phyloP scores from a whole-genome alignment of 140 eudicot genomes.

The Stevia rebaudiana region DNA sequence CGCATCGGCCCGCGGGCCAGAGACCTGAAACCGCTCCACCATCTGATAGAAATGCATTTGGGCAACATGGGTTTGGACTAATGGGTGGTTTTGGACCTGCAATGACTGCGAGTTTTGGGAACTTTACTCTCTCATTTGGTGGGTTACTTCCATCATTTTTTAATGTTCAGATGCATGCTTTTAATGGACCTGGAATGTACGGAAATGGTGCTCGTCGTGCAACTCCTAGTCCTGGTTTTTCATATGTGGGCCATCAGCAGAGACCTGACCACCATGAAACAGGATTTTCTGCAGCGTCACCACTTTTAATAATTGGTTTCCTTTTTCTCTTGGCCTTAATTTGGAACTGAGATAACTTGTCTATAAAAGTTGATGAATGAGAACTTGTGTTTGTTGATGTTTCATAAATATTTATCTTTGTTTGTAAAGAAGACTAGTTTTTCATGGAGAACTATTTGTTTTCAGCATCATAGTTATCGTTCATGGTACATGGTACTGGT shows the following conservation, averaged over 20 bases:
- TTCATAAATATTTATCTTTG: not conserved
- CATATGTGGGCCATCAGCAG: slow-evolving; percentile 39
- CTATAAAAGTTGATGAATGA: not conserved
- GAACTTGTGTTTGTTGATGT: not conserved
- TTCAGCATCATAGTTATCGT: not conserved
- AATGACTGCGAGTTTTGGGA: slow-evolving; percentile 62
- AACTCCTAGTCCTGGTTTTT: slow-evolving; percentile 17
- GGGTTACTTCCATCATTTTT: slow-evolving; percentile 67
- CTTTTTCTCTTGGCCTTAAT: slow-evolving; percentile 45
- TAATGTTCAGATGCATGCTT: slow-evolving; percentile 63
- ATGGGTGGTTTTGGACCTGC: slow-evolving; percentile 67
- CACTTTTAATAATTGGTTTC: slow-evolving; percentile 47
- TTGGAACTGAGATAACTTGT: slow-evolving; percentile 37
- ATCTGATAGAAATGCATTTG: slow-evolving; percentile 48
- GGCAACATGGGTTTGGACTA: slow-evolving; percentile 47
- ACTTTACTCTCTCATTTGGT: slow-evolving; percentile 58
- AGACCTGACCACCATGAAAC: slow-evolving; percentile 49
- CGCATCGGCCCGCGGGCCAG: slow-evolving; percentile 66
- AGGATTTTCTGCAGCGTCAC: slow-evolving; percentile 44
- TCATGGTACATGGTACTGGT: not conserved
- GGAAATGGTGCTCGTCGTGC: slow-evolving; percentile 43
- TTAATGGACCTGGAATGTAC: slow-evolving; percentile 44
- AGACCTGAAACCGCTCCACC: slow-evolving; percentile 80
- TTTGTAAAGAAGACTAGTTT: slow-evolving; percentile 11
- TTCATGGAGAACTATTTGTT: not conserved